Conservation (phyloP, 83 land plant species). For the Picea mariana region DNA sequence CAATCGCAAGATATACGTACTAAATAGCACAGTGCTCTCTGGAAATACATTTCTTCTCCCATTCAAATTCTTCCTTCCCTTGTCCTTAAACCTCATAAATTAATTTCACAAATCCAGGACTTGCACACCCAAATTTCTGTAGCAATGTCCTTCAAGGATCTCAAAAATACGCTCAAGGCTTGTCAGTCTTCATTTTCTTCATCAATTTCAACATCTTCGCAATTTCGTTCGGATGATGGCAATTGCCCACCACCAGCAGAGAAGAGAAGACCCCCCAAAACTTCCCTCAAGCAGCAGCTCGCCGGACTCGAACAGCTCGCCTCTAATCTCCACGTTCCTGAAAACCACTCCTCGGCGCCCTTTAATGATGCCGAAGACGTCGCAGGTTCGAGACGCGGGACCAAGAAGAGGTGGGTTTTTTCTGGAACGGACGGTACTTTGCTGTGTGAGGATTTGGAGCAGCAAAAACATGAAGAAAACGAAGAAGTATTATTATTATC, state of each 20-base stretch:
- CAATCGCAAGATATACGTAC: no score
- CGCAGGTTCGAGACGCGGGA: neutral
- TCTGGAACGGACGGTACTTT: neutral
- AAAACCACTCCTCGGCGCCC: neutral
- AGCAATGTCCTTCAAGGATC: constrained; percentile 31
- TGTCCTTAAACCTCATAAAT: no score
- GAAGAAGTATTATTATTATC: neutral
- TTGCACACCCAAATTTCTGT: no score
- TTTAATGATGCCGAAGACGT: neutral
- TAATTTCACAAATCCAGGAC: no score
- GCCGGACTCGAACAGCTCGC: constrained; percentile 40
- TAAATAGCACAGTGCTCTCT: no score
- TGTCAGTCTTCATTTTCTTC: constrained; percentile 29
- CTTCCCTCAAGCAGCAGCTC: constrained; percentile 58
- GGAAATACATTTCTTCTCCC: no score
- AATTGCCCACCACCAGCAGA: neutral
- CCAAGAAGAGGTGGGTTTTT: neutral
- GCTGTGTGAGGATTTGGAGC: constrained; percentile 11
- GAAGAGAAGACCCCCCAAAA: constrained; percentile 57
- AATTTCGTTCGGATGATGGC: neutral
- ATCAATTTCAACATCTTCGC: constrained; percentile 6
- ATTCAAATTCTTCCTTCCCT: no score
- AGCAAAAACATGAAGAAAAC: constrained; percentile 23
- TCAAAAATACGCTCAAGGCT: constrained; percentile 47
- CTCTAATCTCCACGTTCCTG: constrained; percentile 13